Conservation (phyloP, 75 land plant species). For the Picea sitchensis region DNA sequence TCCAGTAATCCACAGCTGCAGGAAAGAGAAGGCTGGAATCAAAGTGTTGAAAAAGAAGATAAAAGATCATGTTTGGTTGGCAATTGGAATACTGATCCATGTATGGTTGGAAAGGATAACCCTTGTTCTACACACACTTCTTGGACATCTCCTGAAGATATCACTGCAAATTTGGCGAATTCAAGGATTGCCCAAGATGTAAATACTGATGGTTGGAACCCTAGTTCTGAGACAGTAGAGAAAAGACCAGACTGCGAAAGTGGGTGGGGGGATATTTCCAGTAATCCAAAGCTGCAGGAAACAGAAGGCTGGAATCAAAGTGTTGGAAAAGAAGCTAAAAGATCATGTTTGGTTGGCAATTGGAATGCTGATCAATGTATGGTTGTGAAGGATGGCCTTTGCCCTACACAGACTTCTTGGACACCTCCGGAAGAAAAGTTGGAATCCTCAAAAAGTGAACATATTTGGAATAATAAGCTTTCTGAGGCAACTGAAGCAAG, state of each 20-base stretch:
- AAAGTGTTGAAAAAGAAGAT: no score
- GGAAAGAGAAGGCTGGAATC: no score
- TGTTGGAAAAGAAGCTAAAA: not conserved
- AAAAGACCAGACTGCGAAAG: not conserved
- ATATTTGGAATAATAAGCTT: not conserved
- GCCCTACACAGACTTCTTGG: not conserved
- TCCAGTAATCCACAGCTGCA: no score
- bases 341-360: not conserved
- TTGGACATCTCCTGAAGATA: not conserved
- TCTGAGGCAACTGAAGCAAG: not conserved
- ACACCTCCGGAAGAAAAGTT: not conserved
- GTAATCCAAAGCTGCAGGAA: no score
- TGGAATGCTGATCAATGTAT: not conserved
- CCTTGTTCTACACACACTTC: not conserved
- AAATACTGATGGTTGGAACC: slow-evolving; percentile 7
- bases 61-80: no score
- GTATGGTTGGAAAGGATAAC: not conserved
- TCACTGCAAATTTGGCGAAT: no score
- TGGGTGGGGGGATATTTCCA: not conserved
- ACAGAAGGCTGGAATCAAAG: not conserved
- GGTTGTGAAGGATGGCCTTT: not conserved
- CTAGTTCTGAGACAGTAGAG: not conserved
- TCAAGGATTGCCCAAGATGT: not conserved
- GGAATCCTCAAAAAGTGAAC: not conserved
- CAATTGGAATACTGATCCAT: no score